These are phyloP conservation scores for Russula compacta DNA, from an alignment of 768 basidiomycete genomes.

Conservation along the genomic window DNA sequence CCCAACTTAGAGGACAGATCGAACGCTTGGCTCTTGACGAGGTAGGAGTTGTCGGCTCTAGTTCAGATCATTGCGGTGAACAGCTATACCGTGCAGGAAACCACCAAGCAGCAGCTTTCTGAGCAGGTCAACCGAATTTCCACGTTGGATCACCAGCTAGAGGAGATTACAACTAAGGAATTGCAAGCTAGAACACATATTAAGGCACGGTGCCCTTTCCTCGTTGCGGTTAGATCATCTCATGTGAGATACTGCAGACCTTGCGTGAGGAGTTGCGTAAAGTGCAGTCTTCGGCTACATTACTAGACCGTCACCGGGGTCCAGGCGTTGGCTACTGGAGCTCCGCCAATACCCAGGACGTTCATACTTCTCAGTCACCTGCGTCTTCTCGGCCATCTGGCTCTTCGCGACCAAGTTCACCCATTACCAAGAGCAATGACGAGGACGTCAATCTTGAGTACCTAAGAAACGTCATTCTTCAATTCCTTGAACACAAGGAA, in stretches of 20 bases:
- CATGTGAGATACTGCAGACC: slow-evolving; percentile 39
- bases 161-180: slow-evolving; percentile 66
- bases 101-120: slow-evolving; percentile 35
- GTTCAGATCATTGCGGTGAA: not conserved
- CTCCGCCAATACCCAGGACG: slow-evolving; percentile 30
- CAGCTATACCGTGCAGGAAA: slow-evolving; percentile 28
- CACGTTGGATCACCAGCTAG: slow-evolving; percentile 55
- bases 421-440: slow-evolving; percentile 42
- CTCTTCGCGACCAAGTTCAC: slow-evolving; percentile 26
- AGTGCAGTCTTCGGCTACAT: slow-evolving; percentile 84
- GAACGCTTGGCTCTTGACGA: slow-evolving; percentile 48
- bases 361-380: slow-evolving; percentile 28
- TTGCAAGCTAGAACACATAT: slow-evolving; percentile 62
- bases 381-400: slow-evolving; percentile 31
- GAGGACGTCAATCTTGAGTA: slow-evolving; percentile 96
- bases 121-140: slow-evolving; percentile 43
- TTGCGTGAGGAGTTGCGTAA: slow-evolving; percentile 92
- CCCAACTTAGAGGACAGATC: slow-evolving; percentile 45
- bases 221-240: not conserved
- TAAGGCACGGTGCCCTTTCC: slow-evolving; percentile 45
- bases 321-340: slow-evolving; percentile 94
- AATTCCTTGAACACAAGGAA: slow-evolving; percentile 97
- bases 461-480: slow-evolving; percentile 88
- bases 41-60: slow-evolving; percentile 36
- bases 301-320: slow-evolving; percentile 84